phyloP scores from a whole-genome alignment of 306 rosid species.

The Trifolium subterraneum region DNA sequence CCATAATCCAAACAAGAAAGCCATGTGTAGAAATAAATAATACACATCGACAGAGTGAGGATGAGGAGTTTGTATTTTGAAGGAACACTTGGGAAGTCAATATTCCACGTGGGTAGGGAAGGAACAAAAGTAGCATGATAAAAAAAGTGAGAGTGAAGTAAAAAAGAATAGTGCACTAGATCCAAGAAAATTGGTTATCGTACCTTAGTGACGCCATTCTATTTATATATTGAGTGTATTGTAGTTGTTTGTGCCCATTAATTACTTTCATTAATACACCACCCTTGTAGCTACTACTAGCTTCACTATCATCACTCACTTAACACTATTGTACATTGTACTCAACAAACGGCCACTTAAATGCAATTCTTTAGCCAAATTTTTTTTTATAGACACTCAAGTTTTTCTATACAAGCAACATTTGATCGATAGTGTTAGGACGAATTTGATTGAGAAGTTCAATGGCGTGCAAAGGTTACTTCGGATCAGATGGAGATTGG shows the following conservation, averaged over 20 bases:
- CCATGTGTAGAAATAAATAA: constrained; percentile 19
- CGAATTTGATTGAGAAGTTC: no score
- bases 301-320: constrained; percentile 1
- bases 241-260: constrained; percentile 23
- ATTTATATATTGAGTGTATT: constrained; percentile 4
- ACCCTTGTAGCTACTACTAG: not conserved
- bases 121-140: constrained; percentile 25
- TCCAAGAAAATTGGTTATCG: constrained; percentile 47
- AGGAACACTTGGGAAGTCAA: constrained; percentile 35
- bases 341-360: constrained; percentile 33
- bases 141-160: constrained; percentile 15
- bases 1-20: not conserved
- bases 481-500: no score
- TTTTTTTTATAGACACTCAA: no score
- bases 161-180: constrained; percentile 40
- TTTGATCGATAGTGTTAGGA: no score
- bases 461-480: no score
- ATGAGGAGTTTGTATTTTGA: not conserved
- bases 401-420: no score
- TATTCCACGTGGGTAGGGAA: constrained; percentile 41
- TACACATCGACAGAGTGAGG: constrained; percentile 12
- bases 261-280: constrained; percentile 26
- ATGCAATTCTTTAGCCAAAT: not conserved
- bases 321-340: not conserved
- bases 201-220: constrained; percentile 38